phyloP scores from a whole-genome alignment of 257 asterid species.

The Solanum sejunctum region DNA sequence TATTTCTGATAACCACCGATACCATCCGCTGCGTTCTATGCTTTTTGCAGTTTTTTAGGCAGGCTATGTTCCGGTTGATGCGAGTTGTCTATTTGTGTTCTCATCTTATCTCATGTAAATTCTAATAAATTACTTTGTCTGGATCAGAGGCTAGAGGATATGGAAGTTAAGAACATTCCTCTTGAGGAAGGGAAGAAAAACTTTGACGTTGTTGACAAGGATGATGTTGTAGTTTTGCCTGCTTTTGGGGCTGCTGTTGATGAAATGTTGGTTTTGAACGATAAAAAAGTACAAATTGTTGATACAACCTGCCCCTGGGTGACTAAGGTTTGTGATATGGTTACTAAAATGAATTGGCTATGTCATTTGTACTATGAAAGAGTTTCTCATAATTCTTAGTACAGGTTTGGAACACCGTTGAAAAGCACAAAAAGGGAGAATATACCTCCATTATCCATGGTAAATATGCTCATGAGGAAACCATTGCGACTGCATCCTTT shows the following conservation, averaged over 20 bases:
- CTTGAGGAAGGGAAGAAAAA: conserved; percentile 45
- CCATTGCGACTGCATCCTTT: conserved; percentile 96
- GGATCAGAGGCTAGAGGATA: conserved; percentile 64
- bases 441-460: conserved; percentile 93
- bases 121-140: not conserved
- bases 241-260: conserved; percentile 95
- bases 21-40: not conserved
- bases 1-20: not conserved
- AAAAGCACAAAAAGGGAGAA: conserved; percentile 95
- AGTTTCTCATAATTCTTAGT: not conserved
- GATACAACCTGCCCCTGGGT: conserved; percentile 99
- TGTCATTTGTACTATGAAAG: not conserved
- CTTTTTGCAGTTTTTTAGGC: not conserved
- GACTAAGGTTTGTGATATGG: conserved; percentile 46
- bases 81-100: not conserved
- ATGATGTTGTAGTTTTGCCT: conserved; percentile 89
- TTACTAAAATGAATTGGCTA: not conserved
- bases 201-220: conserved; percentile 61
- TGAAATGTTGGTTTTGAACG: conserved; percentile 75
- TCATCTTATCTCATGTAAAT: not conserved
- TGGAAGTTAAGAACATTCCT: conserved; percentile 63
- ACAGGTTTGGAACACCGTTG: conserved; percentile 92
- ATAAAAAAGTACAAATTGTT: conserved; percentile 85
- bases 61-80: not conserved
- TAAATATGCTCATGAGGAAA: conserved; percentile 87